Base-by-base conservation (phyloP, 768 basidiomycete species). In the Naganishia vishniacii region DNA sequence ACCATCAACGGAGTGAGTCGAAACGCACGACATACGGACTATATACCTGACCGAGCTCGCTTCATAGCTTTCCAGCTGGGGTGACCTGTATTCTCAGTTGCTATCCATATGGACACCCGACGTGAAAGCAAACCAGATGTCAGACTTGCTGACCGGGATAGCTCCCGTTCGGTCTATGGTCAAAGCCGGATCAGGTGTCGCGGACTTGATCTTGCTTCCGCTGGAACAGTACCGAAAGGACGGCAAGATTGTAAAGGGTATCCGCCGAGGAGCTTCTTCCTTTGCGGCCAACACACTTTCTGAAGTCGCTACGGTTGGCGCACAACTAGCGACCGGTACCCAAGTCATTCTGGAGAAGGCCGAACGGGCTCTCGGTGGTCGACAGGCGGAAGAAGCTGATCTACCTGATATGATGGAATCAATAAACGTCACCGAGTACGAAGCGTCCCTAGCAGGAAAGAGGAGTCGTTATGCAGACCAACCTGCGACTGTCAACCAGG, bases 71-170 rank as follows among this genome's bases (percentile, higher is more conserved):
- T 88, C 88, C 16, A 93, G 93, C n/a, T 92, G 91, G 89, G 81
- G 88, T 9, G 84, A 86, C 47, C 80, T 98, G 32, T 91, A 90
- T 67, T 88, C 92, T 68, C 83, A 89, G 46, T 80, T 99, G n/a
- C 95, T 98, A 70, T 94, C 98, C 72, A 80, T 98, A 26, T 99
- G 95, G 95, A 97, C 95, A 0, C 95, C 95, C 4, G 95, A 99
- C 76, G 95, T 99, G 59, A 98, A 97, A 76, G 92, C 95, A 13
- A 97, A 95, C 9, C 95, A 99, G 73, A 83, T 99, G 12, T 90
- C 90, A 16, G 94, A 98, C 68, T 89, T 99, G 53, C 89, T 99
- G 59, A 93, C 93, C 25, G 95, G 95, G 6, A 91, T 98, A 2
- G 84, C 92, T 12, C 95, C 95, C 1, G 93, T 99, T 67, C 88